phyloP scores from a whole-genome alignment of 495 filamentous ascomycete genomes.

The Oleoguttula mirabilis region DNA sequence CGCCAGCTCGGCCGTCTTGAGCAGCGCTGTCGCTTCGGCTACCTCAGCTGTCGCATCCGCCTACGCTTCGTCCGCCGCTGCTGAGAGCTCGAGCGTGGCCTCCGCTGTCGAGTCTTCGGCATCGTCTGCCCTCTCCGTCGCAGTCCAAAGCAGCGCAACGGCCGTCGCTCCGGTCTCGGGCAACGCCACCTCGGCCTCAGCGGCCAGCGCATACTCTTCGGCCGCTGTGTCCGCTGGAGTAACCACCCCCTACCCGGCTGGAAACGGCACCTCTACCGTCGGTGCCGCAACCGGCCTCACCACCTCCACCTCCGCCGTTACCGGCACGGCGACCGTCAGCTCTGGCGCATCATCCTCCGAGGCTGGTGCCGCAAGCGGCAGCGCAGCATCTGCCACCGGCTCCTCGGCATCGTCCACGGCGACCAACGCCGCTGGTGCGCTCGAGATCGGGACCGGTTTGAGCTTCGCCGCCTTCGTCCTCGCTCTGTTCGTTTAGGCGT shows the following conservation, averaged over 20 bases:
- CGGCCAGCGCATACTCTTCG: neutral
- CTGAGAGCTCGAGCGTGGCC: neutral
- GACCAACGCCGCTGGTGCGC: conserved; percentile 2
- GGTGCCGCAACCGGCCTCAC: neutral
- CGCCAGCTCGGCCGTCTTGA: too few relatives aligned
- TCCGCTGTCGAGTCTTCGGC: neutral
- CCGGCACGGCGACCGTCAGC: neutral
- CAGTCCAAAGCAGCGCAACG: neutral
- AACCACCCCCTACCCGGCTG: neutral
- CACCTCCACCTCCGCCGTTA: conserved; percentile 1
- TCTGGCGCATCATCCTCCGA: neutral
- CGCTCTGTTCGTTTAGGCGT: conserved; percentile 14
- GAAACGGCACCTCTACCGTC: conserved; percentile 5
- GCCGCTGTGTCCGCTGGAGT: conserved; percentile 2
- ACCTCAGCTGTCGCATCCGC: too few relatives aligned
- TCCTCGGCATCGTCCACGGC: neutral
- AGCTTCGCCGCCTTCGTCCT: conserved; percentile 8
- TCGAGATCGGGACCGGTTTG: conserved; percentile 5
- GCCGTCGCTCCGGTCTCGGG: conserved; percentile 3
- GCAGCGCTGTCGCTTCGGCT: too few relatives aligned
- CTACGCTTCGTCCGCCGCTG: neutral
- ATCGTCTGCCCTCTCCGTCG: neutral
- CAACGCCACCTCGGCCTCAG: neutral
- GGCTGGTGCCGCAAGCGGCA: neutral
- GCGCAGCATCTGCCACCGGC: neutral